phyloP scores from a whole-genome alignment of 352 stramenopile genomes.

The Phytophthora sp. region DNA sequence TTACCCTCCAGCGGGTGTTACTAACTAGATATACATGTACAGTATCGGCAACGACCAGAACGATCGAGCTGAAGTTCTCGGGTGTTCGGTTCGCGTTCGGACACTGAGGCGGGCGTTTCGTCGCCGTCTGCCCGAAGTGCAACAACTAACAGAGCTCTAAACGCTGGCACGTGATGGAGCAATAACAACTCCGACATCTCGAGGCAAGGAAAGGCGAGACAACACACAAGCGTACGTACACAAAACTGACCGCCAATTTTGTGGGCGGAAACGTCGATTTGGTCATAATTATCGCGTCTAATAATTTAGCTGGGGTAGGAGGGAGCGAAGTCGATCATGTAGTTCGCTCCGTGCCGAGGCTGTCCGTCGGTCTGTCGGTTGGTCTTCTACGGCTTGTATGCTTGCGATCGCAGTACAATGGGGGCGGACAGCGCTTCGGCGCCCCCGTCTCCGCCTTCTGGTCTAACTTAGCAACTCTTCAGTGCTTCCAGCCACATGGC shows the following conservation, averaged over 20 bases:
- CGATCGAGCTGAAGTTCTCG: constrained; percentile 6
- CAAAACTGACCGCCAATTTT: constrained; percentile 21
- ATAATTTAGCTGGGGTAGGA: constrained; percentile 42
- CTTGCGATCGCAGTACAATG: constrained; percentile 32
- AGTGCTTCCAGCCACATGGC: constrained; percentile 61
- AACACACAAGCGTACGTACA: too few relatives aligned
- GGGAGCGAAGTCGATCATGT: background rate
- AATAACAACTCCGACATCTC: too few relatives aligned
- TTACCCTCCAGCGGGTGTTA: too few relatives aligned
- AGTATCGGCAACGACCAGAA: too few relatives aligned
- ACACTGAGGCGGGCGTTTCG: constrained; percentile 27
- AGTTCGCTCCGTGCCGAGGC: constrained; percentile 18
- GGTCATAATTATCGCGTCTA: constrained; percentile 45
- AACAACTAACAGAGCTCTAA: too few relatives aligned
- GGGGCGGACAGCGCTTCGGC: background rate
- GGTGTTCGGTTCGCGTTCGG: constrained; percentile 21
- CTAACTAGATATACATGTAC: too few relatives aligned
- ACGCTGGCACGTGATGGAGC: too few relatives aligned
- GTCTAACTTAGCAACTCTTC: constrained; percentile 45
- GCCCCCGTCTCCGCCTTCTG: background rate
- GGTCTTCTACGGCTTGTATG: constrained; percentile 20
- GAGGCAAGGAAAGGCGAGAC: too few relatives aligned
- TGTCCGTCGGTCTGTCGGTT: constrained; percentile 8
- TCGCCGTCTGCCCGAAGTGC: constrained; percentile 5
- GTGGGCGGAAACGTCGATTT: constrained; percentile 28